Base-by-base conservation (phyloP, 306 rosid species). In the Pyrus betulifolia region DNA sequence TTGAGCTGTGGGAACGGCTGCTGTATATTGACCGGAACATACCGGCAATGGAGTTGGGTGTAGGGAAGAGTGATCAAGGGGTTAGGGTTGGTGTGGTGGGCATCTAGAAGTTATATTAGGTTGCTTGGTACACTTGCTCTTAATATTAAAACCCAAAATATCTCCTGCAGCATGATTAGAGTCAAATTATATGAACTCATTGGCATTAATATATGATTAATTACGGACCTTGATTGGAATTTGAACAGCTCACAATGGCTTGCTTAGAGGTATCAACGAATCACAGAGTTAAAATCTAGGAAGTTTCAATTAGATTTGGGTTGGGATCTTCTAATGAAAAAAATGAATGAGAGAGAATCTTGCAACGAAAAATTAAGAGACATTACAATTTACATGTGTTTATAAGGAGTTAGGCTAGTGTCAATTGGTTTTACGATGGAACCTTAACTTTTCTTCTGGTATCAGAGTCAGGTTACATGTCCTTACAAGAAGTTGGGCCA, bases 61-160 rank as follows among this genome's bases (percentile, higher is more conserved):
- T 38, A 38, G 42, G 42, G 9, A 38, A 38, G 42, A 38, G 42
- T 7, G 31, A 13, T 72, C 31, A 4, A 40, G 51, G 35, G 58
- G 45, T 72, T 79, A 15, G 13, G 72, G 85, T 85, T 80, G 85
- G 89, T 78, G 69, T 40, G 74, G 79, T 82, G 52, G 85, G 80
- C 71, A 38, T 75, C 74, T 57, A 61, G 72, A 67, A 66, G 8
- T 12, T 11, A 23, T 46, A 12, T 68, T 54, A 63, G 67, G 76
- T 70, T 82, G 69, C 82, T 80, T 82, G 84, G 67, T 67, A 27
- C 9, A 79, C 79, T 76, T 67, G 79, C 69, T 40, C 30, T 69
- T 8, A 9, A 61, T 57, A 75, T 60, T 74, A 49, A 33, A 45
- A 67, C 3, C 13, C 51, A 59, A 45, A 18, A 46, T 22, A 27